A percentile compares a stretch with the other conserved stretches of the same genome.
Conservation (phyloP, 805 yeast genomes). For the Metschnikowia lochheadii region DNA sequence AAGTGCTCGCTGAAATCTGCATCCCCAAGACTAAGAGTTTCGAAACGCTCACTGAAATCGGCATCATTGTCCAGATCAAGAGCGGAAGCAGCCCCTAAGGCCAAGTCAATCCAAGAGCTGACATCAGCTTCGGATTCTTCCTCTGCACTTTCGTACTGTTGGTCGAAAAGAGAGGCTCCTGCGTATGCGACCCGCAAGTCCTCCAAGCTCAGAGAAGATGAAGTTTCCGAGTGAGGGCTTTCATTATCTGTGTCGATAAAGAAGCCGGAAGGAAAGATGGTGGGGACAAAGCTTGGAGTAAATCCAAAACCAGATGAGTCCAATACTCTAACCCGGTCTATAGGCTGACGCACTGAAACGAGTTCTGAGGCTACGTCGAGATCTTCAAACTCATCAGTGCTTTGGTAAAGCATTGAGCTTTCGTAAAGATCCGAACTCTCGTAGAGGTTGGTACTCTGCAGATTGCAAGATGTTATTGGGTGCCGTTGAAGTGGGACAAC, state of each 20-base stretch:
- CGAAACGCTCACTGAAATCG: neutral
- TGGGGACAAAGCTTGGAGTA: neutral
- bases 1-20: too few species aligned
- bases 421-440: neutral
- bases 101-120: neutral
- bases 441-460: neutral
- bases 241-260: neutral
- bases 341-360: neutral
- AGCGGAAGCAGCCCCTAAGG: neutral
- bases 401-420: neutral
- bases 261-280: neutral
- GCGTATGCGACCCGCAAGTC: neutral
- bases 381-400: neutral
- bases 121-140: neutral
- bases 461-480: neutral
- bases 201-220: neutral
- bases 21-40: neutral
- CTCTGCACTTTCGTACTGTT: neutral
- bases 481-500: neutral
- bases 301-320: neutral
- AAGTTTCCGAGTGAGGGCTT: neutral
- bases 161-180: neutral
- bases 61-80: neutral
- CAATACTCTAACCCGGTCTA: neutral
- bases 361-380: neutral